Evolutionary conservation across 495 filamentous ascomycete genomes (phyloP).

Genomic region (Penicillium parvum): DNA sequence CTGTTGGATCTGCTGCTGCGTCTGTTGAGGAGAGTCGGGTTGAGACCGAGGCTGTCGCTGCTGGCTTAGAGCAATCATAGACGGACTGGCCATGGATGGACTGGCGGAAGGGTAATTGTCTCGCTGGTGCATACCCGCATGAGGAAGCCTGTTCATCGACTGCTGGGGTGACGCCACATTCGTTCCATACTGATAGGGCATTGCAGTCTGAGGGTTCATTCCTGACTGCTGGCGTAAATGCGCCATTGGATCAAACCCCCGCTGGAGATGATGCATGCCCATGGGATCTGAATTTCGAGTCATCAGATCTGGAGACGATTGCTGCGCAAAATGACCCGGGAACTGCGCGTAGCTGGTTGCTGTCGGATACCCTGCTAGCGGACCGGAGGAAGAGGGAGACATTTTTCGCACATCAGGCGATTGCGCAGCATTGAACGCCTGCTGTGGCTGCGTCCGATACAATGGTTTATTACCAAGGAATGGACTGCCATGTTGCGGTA

Average conservation of each 20-base stretch:
- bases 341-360: constrained; percentile 29
- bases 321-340: constrained; percentile 30
- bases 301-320: constrained; percentile 34
- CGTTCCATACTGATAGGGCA: constrained; percentile 31
- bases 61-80: constrained; percentile 28
- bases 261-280: constrained; percentile 32
- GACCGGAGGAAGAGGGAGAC: constrained; percentile 32
- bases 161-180: constrained; percentile 37
- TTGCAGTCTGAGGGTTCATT: constrained; percentile 28
- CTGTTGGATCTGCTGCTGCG: constrained; percentile 27
- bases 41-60: constrained; percentile 28
- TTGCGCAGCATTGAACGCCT: constrained; percentile 24
- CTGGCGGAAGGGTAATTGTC: constrained; percentile 26
- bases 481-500: constrained; percentile 30
- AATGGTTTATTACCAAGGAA: constrained; percentile 25
- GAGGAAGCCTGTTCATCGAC: constrained; percentile 32
- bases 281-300: constrained; percentile 29
- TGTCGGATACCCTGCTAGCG: constrained; percentile 33
- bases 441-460: constrained; percentile 28
- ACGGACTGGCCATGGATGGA: constrained; percentile 26
- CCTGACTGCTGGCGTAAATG: constrained; percentile 27
- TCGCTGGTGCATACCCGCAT: constrained; percentile 26
- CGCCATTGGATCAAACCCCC: constrained; percentile 34
- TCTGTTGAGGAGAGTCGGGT: constrained; percentile 31
- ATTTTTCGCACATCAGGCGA: constrained; percentile 40